Conservation (phyloP, 148 eudicot genomes). For the Nepenthes mirabilis region DNA sequence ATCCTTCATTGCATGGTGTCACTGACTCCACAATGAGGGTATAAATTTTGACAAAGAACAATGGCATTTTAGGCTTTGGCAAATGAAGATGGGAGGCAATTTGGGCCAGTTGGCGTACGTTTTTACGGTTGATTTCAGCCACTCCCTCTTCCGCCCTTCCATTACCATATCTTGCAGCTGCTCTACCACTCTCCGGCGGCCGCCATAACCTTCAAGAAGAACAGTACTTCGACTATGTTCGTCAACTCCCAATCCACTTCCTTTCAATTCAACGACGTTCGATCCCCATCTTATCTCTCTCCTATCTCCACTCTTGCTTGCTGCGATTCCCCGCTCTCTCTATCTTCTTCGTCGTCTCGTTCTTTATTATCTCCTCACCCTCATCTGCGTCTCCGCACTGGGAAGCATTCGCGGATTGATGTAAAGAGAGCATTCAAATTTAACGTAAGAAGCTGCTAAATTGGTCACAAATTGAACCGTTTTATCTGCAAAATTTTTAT, state of each 20-base stretch:
- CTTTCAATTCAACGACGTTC: conserved; percentile 12
- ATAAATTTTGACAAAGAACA: too few relatives aligned
- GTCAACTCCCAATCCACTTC: conserved; percentile 16
- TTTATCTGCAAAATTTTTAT: neutral
- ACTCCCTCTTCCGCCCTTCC: neutral
- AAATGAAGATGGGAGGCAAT: too few relatives aligned
- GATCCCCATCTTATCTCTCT: conserved; percentile 6
- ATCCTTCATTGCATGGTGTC: too few relatives aligned
- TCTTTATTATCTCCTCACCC: conserved; percentile 2
- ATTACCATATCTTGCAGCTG: neutral
- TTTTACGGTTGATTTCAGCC: conserved; percentile 18
- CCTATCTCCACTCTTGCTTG: neutral
- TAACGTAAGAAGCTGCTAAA: conserved; percentile 20
- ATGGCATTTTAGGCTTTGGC: too few relatives aligned
- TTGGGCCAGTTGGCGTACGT: conserved; percentile 16
- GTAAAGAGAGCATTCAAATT: conserved; percentile 10
- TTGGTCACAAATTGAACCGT: too few relatives aligned
- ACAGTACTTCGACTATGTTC: conserved; percentile 11
- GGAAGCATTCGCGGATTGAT: neutral
- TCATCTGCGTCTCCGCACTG: neutral
- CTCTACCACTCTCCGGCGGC: conserved; percentile 3
- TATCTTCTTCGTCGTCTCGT: neutral
- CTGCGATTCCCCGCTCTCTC: conserved; percentile 7
- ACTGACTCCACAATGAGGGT: too few relatives aligned
- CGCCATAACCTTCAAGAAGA: neutral